Conservation (phyloP, 1,284 basidiomycete species). For the Wolfiporia cocos region DNA sequence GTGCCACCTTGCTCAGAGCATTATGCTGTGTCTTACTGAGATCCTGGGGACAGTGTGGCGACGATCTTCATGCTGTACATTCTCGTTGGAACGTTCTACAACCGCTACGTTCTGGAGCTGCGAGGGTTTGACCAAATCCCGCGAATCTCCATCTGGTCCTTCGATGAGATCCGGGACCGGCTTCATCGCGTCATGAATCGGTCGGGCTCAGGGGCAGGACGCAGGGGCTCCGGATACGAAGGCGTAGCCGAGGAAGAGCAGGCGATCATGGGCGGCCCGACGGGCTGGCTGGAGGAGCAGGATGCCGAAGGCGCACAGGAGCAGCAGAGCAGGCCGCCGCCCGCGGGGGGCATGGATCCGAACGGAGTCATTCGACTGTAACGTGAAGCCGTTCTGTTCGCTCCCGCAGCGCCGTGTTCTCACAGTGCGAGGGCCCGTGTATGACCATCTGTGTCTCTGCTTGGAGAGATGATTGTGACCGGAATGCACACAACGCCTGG, state of each 20-base stretch:
- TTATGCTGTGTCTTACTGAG: no score
- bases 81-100: slow-evolving; percentile 59
- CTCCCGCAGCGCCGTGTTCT: no score
- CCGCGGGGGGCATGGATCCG: slow-evolving; percentile 22
- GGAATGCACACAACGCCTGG: no score
- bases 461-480: no score
- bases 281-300: slow-evolving; percentile 25
- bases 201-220: slow-evolving; percentile 14
- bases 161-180: slow-evolving; percentile 24
- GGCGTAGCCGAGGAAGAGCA: slow-evolving; percentile 29
- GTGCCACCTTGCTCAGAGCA: no score
- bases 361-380: slow-evolving; percentile 27
- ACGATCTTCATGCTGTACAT: slow-evolving; percentile 51
- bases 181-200: slow-evolving; percentile 20
- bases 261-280: slow-evolving; percentile 25
- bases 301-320: slow-evolving; percentile 21
- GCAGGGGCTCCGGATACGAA: slow-evolving; percentile 18
- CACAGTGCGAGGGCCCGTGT: no score
- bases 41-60: slow-evolving; percentile 44
- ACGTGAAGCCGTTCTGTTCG: no score
- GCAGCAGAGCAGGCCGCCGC: slow-evolving; percentile 12
- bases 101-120: slow-evolving; percentile 57
- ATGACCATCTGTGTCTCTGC: no score
- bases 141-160: slow-evolving; percentile 44
- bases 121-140: slow-evolving; percentile 65